These are phyloP conservation scores for Amphicarpaea edgeworthii DNA, from an alignment of 306 rosid genomes.

Conservation along the genomic window DNA sequence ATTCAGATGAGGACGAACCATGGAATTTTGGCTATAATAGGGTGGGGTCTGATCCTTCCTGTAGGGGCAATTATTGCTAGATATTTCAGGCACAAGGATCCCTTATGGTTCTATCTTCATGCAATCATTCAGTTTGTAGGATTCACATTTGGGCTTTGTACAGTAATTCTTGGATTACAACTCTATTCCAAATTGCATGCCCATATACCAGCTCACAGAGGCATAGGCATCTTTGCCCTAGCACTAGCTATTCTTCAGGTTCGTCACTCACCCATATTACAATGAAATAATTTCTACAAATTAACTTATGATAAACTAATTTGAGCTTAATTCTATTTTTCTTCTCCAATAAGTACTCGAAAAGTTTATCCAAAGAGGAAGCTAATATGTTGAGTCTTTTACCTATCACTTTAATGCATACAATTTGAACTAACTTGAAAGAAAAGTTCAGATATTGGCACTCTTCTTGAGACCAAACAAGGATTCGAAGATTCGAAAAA, in stretches of 20 bases:
- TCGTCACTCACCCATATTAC: neutral
- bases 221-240: constrained; percentile 14
- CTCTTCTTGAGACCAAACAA: constrained; percentile 26
- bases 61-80: constrained; percentile 28
- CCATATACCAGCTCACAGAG: constrained; percentile 28
- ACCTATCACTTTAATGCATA: too few species aligned
- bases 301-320: too few species aligned
- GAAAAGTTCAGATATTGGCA: constrained; percentile 1
- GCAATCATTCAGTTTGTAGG: constrained; percentile 20
- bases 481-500: constrained; percentile 28
- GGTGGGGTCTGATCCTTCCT: constrained; percentile 27
- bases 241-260: constrained; percentile 28
- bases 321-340: too few species aligned
- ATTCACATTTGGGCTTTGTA: constrained; percentile 28
- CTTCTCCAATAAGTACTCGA: neutral
- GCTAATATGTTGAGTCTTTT: neutral
- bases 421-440: neutral
- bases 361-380: neutral
- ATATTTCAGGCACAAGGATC: constrained; percentile 33
- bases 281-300: too few species aligned
- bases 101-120: constrained; percentile 26
- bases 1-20: constrained; percentile 3
- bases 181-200: constrained; percentile 21
- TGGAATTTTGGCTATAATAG: constrained; percentile 22
- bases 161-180: constrained; percentile 30